Evolutionary conservation across 257 asterid species (phyloP), one percentile per base, ranked within the genome.

Genomic region (Marsdenia floribunda): DNA sequence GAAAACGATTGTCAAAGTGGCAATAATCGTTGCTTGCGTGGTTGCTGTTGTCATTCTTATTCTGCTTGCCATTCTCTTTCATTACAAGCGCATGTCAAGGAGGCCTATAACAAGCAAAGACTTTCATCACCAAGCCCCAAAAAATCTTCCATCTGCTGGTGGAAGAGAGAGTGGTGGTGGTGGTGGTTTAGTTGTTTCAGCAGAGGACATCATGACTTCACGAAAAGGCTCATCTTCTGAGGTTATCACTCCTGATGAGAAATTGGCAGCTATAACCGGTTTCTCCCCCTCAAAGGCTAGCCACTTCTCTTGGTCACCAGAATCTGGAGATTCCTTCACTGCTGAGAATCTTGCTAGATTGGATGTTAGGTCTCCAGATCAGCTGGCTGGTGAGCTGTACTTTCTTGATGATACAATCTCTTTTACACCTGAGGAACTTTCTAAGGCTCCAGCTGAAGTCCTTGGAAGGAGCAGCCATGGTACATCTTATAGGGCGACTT

Each of bases 381-480:
- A 86, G 15, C 81, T 94, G 75, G 93, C 92, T 0, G 99, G 99
- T 10, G 99, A 94, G 87, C 88, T 94, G 68, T 92, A 86, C 87
- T 94, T 94, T 79, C 88, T 94, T 22, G 99, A 94, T 64, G 99
- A 94, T 71, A 92, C 97, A 3, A 78, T 94, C 72, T 86, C 98
- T 3, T 90, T 94, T 80, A 77, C 97, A 2, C 92, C 97, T 0
- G 99, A 90, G 85, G 99, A 92, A 47, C 77, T 94, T 22, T 94
- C 99, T 7, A 78, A 92, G 75, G 99, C 99, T 53, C 99, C 99
- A 21, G 99, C 99, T 2, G 99, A 94, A 81, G 97, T 94, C 52
- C 88, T 94, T 21, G 98, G 99, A 69, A 83, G 99, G 83, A 94
- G 99, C 83, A 94, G 97, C 83, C 99, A 92, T 15, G 98, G 99